Percentiles rank a stretch among this genome's conserved stretches.
Conservation (phyloP, 2,329 filamentous ascomycete species). For the Colletotrichum somersetense region DNA sequence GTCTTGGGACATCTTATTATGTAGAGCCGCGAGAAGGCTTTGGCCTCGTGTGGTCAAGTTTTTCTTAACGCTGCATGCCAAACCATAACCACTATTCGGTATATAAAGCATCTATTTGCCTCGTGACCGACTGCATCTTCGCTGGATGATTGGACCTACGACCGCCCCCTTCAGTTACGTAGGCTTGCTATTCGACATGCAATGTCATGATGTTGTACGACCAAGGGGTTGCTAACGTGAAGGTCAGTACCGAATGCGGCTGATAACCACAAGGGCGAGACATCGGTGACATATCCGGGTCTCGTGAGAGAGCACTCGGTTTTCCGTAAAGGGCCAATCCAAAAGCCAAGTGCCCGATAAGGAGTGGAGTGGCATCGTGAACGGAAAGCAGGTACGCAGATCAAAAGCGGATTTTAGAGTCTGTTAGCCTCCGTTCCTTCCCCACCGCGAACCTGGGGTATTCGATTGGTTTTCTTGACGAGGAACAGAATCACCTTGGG, state of each 20-base stretch:
- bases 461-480: constrained; percentile 2
- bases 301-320: constrained; percentile 1
- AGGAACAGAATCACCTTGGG: constrained; percentile 2
- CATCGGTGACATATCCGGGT: constrained; percentile 16
- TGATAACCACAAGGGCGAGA: constrained; percentile 15
- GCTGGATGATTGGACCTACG: neutral
- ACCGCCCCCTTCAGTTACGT: neutral
- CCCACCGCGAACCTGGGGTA: constrained; percentile 26
- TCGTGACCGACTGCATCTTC: constrained; percentile 2
- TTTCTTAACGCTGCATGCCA: constrained; percentile 7
- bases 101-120: constrained; percentile 1
- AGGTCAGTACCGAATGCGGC: constrained; percentile 21
- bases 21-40: constrained; percentile 10
- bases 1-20: constrained; percentile 12
- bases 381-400: constrained; percentile 35
- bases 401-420: constrained; percentile 39
- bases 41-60: neutral
- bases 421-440: constrained; percentile 17
- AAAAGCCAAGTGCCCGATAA: constrained; percentile 8
- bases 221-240: neutral
- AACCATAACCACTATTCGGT: constrained; percentile 8
- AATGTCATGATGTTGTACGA: constrained; percentile 1
- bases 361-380: constrained; percentile 36
- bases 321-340: constrained; percentile 4
- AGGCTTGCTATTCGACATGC: neutral